Base-by-base conservation (phyloP, 1,284 basidiomycete genomes). In the Cutaneotrichosporon spelunceum region DNA sequence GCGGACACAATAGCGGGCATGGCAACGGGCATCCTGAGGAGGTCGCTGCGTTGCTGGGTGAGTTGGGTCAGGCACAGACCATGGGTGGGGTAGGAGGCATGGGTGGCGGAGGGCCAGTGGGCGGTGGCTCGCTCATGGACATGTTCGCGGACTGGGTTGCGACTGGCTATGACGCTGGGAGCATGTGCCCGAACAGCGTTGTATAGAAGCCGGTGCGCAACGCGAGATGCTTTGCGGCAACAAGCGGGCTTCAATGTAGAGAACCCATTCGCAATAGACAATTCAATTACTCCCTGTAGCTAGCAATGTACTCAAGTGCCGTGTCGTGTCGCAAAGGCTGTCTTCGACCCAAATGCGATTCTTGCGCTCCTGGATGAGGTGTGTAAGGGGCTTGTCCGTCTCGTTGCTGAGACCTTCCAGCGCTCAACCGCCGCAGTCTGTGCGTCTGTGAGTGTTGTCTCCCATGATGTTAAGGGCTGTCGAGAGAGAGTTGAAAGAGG, bases 91-190 rank as follows among this genome's bases (percentile, higher is more conserved):
- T 39, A 24, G 56, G 45, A 9, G 34, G 21, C 10, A n/a, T n/a
- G 21, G 33, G 33, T 13, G 34, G 33, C 3, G 34, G 34, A 21
- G 23, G 33, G 7, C 23, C 10, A 13, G 14, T 24, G 14, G 57
- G 53, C 16, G 27, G 56, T 21, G 24, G 27, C n/a, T 42, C 47
- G 3, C 39, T 63, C n/a, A 24, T 42, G 8, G 62, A 50, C 19
- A 50, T 52, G 47, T 60, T 60, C 36, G 62, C 52, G 4, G 58
- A 64, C 56, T 64, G 62, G 62, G 53, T 64, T 11, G 62, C 62
- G n/a, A 53, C 59, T 7, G 62, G 62, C 10, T 64, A 60, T 33
- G 62, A 64, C 21, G 57, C 44, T 3, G 42, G 55, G 14, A 13
- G 9, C 13, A 50, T 57, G 24, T 21, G 29, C 8, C 45, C 50